These are phyloP conservation scores for Aspergillus cejpii DNA, from an alignment of 2,329 filamentous ascomycete species.

Conservation along the genomic window DNA sequence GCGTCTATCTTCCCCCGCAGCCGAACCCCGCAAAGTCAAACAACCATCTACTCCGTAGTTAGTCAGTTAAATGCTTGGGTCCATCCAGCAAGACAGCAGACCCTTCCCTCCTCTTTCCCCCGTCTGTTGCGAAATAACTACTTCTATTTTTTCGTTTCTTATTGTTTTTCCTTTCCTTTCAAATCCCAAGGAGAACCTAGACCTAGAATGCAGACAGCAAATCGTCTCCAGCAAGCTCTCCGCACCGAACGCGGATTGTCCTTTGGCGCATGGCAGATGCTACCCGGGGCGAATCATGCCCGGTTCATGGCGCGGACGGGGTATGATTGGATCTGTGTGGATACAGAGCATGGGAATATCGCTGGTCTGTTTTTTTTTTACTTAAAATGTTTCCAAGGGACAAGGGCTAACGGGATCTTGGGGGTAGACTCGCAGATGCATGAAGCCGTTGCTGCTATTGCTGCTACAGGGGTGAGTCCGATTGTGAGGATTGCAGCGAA, in stretches of 20 bases:
- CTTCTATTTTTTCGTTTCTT: neutral
- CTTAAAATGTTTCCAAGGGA: too few relatives aligned
- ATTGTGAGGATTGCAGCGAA: slow-evolving; percentile 49
- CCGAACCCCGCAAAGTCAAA: slow-evolving; percentile 3
- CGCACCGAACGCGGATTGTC: slow-evolving; percentile 43
- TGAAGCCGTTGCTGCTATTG: slow-evolving; percentile 47
- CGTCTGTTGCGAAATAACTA: too few relatives aligned
- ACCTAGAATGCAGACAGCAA: slow-evolving; percentile 52
- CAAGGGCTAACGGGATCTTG: neutral
- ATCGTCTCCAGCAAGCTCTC: slow-evolving; percentile 48
- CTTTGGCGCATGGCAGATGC: slow-evolving; percentile 55
- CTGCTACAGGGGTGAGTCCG: slow-evolving; percentile 38
- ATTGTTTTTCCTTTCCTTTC: neutral
- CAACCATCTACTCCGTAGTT: too few relatives aligned
- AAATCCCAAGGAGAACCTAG: too few relatives aligned
- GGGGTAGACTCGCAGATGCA: slow-evolving; percentile 44
- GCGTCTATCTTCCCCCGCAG: too few relatives aligned
- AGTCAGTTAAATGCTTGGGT: too few relatives aligned
- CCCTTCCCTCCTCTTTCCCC: neutral
- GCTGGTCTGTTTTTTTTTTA: slow-evolving; percentile 35
- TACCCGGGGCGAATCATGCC: slow-evolving; percentile 50
- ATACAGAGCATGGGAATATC: slow-evolving; percentile 53
- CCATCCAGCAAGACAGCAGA: neutral
- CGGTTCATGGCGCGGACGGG: slow-evolving; percentile 48
- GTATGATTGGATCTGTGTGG: slow-evolving; percentile 51